Evolutionary conservation across 148 eudicot species (phyloP).

Genomic region (Suaeda aralocaspica): DNA sequence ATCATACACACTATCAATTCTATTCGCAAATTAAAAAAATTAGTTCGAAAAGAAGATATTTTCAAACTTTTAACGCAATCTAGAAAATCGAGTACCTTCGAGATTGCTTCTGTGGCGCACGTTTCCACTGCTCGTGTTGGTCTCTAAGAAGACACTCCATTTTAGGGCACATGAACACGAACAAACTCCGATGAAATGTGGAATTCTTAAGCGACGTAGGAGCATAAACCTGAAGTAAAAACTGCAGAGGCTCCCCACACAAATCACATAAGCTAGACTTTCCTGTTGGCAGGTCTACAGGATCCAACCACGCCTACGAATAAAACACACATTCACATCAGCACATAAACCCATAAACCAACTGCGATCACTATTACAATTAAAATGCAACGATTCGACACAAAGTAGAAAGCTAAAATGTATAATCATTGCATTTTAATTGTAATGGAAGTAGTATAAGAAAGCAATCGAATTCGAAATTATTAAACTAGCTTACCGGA

Average conservation of each 20-base stretch:
- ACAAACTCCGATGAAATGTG: conserved; percentile 71
- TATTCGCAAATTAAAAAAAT: background rate
- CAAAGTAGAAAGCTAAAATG: background rate
- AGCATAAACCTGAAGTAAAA: conserved; percentile 88
- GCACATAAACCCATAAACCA: background rate
- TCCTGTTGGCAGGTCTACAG: conserved; percentile 66
- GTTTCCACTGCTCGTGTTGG: conserved; percentile 93
- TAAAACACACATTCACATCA: conserved; percentile 3
- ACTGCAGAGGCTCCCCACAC: conserved; percentile 81
- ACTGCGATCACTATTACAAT: no score
- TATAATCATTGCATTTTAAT: background rate
- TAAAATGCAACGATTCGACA: no score
- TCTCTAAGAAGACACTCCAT: conserved; percentile 76
- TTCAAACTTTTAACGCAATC: background rate
- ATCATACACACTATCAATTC: background rate
- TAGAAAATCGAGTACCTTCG: conserved; percentile 46
- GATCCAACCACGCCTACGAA: conserved; percentile 89
- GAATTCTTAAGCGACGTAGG: conserved; percentile 61
- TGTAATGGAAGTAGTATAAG: no score
- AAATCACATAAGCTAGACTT: conserved; percentile 57
- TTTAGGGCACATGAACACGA: conserved; percentile 78
- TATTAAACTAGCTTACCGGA: conserved; percentile 58
- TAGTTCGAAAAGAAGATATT: background rate
- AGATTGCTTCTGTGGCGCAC: conserved; percentile 42
- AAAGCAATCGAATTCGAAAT: background rate